Base-by-base conservation (phyloP, 805 yeast genomes). In the Kazachstania africana region DNA sequence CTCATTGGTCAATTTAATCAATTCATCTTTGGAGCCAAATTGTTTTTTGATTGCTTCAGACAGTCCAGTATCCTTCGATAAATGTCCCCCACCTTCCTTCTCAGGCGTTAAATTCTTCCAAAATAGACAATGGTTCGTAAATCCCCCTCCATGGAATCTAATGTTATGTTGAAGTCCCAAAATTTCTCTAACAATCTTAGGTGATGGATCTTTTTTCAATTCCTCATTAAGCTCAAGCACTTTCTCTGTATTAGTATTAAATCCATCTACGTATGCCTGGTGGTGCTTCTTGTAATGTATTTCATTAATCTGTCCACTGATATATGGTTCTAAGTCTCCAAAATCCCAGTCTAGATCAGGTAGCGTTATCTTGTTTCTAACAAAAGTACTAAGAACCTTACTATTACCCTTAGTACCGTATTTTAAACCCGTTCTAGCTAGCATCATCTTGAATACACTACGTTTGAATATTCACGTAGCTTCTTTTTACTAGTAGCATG, bases 141-240 rank as follows among this genome's bases (percentile, higher is more conserved):
- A 81, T 19, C 95, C 95, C 56, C 95, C 95, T 45, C 91, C 91
- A 59, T 84, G 87, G 74, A 84, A 84, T 55, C 81, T 84, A 65
- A 85, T 73, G 45, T 69, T 63, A 47, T 80, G 79, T 56, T 78
- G 80, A 42, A 82, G 64, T 43, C 66, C 71, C 24, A 50, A 34
- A 48, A 78, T 66, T 28, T 43, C 38, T 15, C 43, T 34, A 6
- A 50, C 46, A 13, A 45, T 24, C 5, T 35, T 25, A 3, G 45
- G 42, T 30, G 77, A 59, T 50, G 70, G 71, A 49, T 70, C 62
- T 39, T 66, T 65, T 39, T 78, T 80, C 39, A 76, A 71, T 33
- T 65, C 63, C 24, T 61, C 58, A 37, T 69, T 50, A 29, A 94
- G 85, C 45, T 72, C 80, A 9, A 70, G 69, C 32, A 74, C 65